Base-by-base conservation (phyloP, 352 stramenopile species). In the Phytophthora ohioensis region DNA sequence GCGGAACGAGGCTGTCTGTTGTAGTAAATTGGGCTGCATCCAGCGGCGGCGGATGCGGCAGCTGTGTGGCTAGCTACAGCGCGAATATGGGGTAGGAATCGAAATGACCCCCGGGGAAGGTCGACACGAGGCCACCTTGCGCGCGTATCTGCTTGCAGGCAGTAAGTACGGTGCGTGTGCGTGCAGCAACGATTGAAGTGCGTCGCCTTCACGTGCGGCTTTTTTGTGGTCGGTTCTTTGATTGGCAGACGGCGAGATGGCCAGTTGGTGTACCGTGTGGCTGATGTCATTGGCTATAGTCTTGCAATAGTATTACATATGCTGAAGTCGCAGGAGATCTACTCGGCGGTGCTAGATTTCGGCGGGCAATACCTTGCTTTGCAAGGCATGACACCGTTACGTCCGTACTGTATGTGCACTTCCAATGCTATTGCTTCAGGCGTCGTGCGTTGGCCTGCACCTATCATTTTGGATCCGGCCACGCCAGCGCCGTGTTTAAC, bases 181-280 rank as follows among this genome's bases (percentile, higher is more conserved):
- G 21, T 69, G 61, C 52, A 63, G 45, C 61, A 47, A 45, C 31
- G 55, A 48, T 69, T 69, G 62, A 69, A 69, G 61, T 21, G 11
- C 41, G 42, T 61, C 27, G 41, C 42, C 42, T 34, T 47, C 17
- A 63, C 31, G 35, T 54, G 54, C 63, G 45, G 39, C 62, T 70
- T 70, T 70, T 70, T 65, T 70, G 63, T 51, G 27, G 55, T 51
- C 64, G 59, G 21, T 34, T 35, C 51, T 60, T 66, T 66, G 38
- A 71, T 71, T 71, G 64, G 64, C 47, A 34, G 46, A 35, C n/a
- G 15, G 17, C 2, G 47, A 32, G 21, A 51, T 52, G 43, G 61
- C 60, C 49, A 67, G 59, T 67, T 69, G 21, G 49, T 57, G 34
- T 13, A 62, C 55, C 15, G 55, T 62, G 31, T 9, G 17, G 8